Conservation (phyloP, 2,329 filamentous ascomycete species). For the Xylaria sp. region DNA sequence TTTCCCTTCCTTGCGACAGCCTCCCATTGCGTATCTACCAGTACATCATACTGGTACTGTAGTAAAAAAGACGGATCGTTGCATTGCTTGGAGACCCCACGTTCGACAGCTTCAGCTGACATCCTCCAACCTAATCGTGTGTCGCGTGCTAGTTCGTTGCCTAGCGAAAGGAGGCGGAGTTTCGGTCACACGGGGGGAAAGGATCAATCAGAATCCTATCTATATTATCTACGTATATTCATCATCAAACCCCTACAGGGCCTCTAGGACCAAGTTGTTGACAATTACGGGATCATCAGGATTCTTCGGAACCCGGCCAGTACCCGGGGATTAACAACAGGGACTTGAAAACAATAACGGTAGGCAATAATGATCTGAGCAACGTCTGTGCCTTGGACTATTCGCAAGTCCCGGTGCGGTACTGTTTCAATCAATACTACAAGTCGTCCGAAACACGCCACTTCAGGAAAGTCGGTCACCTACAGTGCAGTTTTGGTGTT, state of each 20-base stretch:
- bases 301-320: background rate
- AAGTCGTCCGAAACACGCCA: conserved; percentile 15
- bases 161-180: conserved; percentile 24
- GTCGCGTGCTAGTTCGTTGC: conserved; percentile 38
- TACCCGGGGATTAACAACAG: background rate
- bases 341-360: background rate
- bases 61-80: conserved; percentile 11
- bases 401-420: background rate
- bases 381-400: background rate
- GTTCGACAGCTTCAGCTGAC: conserved; percentile 37
- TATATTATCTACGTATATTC: too few species aligned
- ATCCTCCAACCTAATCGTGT: conserved; percentile 30
- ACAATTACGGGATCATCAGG: background rate
- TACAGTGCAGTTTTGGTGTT: background rate
- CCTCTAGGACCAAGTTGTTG: background rate
- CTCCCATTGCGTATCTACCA: background rate
- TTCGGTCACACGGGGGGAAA: conserved; percentile 15
- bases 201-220: background rate
- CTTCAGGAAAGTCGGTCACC: conserved; percentile 2
- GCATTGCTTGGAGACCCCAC: conserved; percentile 35
- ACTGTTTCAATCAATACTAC: conserved; percentile 8
- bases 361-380: background rate
- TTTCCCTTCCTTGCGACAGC: background rate
- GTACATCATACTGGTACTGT: background rate
- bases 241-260: background rate